Conservation (phyloP, 352 stramenopile genomes). For the Phytophthora pinifolia region DNA sequence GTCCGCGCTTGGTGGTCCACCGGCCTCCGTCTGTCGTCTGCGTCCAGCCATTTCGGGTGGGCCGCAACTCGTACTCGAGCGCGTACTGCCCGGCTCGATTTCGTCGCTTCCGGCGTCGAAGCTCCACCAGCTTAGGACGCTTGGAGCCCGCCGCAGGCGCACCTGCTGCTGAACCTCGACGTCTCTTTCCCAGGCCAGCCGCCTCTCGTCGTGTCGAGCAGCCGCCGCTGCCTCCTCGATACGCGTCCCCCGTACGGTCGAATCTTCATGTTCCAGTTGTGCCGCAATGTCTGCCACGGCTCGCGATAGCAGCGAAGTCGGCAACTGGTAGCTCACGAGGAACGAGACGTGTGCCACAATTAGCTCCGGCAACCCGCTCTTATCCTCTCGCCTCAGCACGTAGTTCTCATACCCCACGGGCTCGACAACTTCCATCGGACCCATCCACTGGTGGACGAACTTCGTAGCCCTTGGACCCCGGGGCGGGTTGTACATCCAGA, state of each 20-base stretch:
- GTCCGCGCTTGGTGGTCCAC: too few relatives aligned
- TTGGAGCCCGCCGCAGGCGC: too few relatives aligned
- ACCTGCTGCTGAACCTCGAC: too few relatives aligned
- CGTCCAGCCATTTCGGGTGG: not conserved
- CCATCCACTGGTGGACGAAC: conserved; percentile 6
- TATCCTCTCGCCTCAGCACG: not conserved
- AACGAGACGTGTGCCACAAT: conserved; percentile 8
- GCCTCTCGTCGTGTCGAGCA: not conserved
- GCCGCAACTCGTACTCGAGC: not conserved
- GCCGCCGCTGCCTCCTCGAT: not conserved
- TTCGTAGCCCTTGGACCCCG: not conserved
- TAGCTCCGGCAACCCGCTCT: not conserved
- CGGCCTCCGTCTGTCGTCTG: not conserved
- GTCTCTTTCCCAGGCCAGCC: not conserved
- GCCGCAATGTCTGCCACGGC: not conserved
- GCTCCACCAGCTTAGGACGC: conserved; percentile 1
- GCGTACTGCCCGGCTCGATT: conserved; percentile 4
- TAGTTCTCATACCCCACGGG: conserved; percentile 1
- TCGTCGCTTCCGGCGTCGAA: not conserved
- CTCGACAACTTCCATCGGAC: not conserved
- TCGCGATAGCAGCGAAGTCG: not conserved
- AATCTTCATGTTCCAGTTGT: not conserved
- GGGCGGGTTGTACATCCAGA: conserved; percentile 4
- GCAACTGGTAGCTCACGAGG: conserved; percentile 4
- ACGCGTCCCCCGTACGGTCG: not conserved